Percentiles rank a stretch among this genome's conserved stretches.
Evolutionary conservation across 1,284 basidiomycete genomes (phyloP).

Genomic region (Heterobasidion occidentale): DNA sequence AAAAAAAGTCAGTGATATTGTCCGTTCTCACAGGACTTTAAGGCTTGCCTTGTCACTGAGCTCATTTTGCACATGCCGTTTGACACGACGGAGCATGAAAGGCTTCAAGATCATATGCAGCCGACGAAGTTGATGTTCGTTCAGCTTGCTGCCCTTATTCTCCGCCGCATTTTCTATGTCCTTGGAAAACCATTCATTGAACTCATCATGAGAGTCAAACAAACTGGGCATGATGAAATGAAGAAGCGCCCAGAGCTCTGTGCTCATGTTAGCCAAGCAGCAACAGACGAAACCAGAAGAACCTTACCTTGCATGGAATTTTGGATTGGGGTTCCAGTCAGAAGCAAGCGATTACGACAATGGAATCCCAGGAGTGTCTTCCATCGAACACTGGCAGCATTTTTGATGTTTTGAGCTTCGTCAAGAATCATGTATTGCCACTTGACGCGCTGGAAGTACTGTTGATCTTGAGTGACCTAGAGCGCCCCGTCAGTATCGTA

Average conservation of each 20-base stretch:
- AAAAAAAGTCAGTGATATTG: not conserved
- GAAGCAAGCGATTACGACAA: constrained; percentile 89
- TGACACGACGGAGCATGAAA: constrained; percentile 97
- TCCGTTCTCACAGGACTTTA: not conserved
- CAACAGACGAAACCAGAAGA: not conserved
- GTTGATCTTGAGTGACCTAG: constrained; percentile 92
- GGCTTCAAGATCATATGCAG: constrained; percentile 99
- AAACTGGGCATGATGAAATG: constrained; percentile 99
- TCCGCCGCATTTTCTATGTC: constrained; percentile 96
- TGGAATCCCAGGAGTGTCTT: constrained; percentile 95
- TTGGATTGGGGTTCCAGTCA: constrained; percentile 98
- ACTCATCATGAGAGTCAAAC: constrained; percentile 99
- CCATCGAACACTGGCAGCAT: constrained; percentile 95
- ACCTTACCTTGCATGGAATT: constrained; percentile 96
- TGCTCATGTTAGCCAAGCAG: constrained; percentile 5
- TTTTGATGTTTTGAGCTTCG: constrained; percentile 99
- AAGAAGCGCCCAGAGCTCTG: constrained; percentile 97
- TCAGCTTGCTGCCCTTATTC: constrained; percentile 86
- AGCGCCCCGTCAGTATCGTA: constrained; percentile 1
- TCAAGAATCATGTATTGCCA: constrained; percentile 99
- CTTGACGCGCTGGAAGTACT: constrained; percentile 96
- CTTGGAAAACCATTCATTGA: constrained; percentile 99
- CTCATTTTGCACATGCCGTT: constrained; percentile 99
- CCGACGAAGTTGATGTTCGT: constrained; percentile 92
- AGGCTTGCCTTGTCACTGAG: constrained; percentile 89